phyloP scores from a whole-genome alignment of 1,284 basidiomycete species.

The Cutaneotrichosporon sp. region DNA sequence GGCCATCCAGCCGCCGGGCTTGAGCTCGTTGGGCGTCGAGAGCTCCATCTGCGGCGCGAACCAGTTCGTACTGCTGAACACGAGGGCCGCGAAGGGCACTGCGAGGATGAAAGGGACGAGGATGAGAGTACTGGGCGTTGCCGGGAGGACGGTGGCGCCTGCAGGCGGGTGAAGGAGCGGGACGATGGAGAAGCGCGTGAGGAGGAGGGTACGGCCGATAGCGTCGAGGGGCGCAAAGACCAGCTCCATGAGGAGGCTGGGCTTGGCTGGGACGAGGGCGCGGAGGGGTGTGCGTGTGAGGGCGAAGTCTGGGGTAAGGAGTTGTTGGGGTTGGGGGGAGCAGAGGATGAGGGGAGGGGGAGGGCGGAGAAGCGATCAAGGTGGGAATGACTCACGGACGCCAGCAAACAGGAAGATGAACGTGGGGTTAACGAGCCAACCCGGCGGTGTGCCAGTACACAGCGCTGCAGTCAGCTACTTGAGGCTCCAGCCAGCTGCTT shows the following conservation, averaged over 20 bases:
- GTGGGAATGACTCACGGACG: slow-evolving; percentile 33
- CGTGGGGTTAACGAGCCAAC: slow-evolving; percentile 49
- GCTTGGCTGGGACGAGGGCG: slow-evolving; percentile 36
- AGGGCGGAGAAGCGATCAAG: background rate
- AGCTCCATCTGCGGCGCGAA: slow-evolving; percentile 40
- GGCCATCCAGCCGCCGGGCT: slow-evolving; percentile 45
- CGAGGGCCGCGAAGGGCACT: slow-evolving; percentile 46
- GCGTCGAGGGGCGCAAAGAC: slow-evolving; percentile 45
- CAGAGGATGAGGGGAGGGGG: background rate
- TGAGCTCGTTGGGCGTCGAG: slow-evolving; percentile 44
- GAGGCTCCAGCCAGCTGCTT: background rate
- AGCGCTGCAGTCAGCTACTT: slow-evolving; percentile 27
- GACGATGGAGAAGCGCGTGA: slow-evolving; percentile 48
- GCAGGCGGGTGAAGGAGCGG: slow-evolving; percentile 31
- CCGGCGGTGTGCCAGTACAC: slow-evolving; percentile 44
- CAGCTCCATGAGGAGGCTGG: slow-evolving; percentile 41
- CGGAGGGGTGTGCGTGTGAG: slow-evolving; percentile 46
- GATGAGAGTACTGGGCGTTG: slow-evolving; percentile 44
- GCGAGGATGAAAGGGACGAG: slow-evolving; percentile 50
- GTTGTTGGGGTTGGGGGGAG: background rate
- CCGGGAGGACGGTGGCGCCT: slow-evolving; percentile 25
- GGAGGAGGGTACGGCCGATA: slow-evolving; percentile 49
- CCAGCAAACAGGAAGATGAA: slow-evolving; percentile 39
- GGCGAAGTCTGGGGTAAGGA: slow-evolving; percentile 35
- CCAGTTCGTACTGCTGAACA: slow-evolving; percentile 44